These are phyloP conservation scores for Cotoneaster glaucophyllus DNA, from an alignment of 306 rosid species.

Conservation along the genomic window DNA sequence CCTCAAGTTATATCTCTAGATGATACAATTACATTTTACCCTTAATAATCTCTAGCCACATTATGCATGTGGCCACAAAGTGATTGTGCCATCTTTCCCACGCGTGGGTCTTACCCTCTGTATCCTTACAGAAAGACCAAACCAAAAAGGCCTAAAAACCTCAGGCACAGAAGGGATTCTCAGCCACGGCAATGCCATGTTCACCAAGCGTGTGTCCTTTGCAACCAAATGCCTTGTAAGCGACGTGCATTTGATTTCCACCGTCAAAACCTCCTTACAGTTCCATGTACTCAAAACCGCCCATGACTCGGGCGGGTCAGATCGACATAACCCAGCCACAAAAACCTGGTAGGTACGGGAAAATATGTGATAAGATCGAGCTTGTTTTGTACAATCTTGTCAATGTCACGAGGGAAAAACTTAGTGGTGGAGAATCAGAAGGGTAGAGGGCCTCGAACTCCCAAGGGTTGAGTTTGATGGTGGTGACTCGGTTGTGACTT, in stretches of 20 bases:
- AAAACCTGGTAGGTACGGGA: conserved; percentile 42
- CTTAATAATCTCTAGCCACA: conserved; percentile 37
- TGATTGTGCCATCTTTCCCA: conserved; percentile 34
- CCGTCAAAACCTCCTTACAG: conserved; percentile 49
- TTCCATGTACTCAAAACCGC: conserved; percentile 70
- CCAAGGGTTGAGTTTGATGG: conserved; percentile 33
- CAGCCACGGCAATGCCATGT: conserved; percentile 57
- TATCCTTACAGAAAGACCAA: conserved; percentile 55
- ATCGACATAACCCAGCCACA: conserved; percentile 41
- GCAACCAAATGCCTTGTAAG: conserved; percentile 27
- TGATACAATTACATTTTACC: no score
- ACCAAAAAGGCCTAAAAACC: conserved; percentile 67
- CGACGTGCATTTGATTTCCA: conserved; percentile 62
- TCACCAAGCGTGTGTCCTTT: conserved; percentile 38
- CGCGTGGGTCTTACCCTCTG: conserved; percentile 56
- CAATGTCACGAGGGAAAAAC: conserved; percentile 73
- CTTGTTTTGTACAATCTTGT: conserved; percentile 48
- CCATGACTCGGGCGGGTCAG: conserved; percentile 55
- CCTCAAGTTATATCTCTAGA: no score
- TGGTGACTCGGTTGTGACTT: conserved; percentile 19
- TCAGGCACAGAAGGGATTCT: conserved; percentile 57
- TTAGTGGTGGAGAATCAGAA: conserved; percentile 50
- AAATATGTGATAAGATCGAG: conserved; percentile 61
- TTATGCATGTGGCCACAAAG: conserved; percentile 59
- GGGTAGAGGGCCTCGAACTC: conserved; percentile 54